Base-by-base conservation (phyloP, 805 yeast species). In the Candida insectalens region DNA sequence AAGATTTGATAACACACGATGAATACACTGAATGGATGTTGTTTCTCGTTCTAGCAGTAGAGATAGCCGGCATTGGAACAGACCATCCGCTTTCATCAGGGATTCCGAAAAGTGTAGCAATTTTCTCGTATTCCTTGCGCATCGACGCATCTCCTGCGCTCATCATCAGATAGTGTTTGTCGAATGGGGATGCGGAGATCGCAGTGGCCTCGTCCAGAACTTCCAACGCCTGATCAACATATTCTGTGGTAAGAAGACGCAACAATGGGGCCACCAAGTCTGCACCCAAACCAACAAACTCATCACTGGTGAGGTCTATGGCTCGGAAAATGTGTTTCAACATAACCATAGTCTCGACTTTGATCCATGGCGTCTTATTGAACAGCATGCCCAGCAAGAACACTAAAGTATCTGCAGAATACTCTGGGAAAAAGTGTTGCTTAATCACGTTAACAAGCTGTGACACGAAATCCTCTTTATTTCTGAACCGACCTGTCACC, bases 11-110 rank as follows among this genome's bases (percentile, higher is more conserved):
- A 1, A 71, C 69, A 50, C 96, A 89, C 0, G 95, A 83, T 20
- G 87, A 76, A 51, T 83, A 92, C 3, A 92, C 97, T 0, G 97
- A 88, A 55, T 92, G 97, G 2, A 92, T 94, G 49, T 92, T 92
- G 51, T 83, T 84, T 43, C 96, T 65, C 1, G 97, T 83, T 12
- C 83, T 72, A 0, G 94, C 81, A 0, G 96, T 85, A 2, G 92
- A 79, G 28, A 85, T 75, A 0, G 89, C 83, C 2, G 98, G 96
- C 89, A 83, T 82, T 2, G 97, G 94, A 32, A 94, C 77, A 0
- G 96, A 79, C 99, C 99, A 92, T 2, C 99, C 99, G 48, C 81
- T 77, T 9, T 83, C 95, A 40, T 83, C 89, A 0, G 98, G 97
- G 17, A 89, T 77, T 12, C 98, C 98, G 61, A 87, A 94, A 36